Base-by-base conservation (phyloP, 2,329 filamentous ascomycete species). In the Diaporthe helianthi region DNA sequence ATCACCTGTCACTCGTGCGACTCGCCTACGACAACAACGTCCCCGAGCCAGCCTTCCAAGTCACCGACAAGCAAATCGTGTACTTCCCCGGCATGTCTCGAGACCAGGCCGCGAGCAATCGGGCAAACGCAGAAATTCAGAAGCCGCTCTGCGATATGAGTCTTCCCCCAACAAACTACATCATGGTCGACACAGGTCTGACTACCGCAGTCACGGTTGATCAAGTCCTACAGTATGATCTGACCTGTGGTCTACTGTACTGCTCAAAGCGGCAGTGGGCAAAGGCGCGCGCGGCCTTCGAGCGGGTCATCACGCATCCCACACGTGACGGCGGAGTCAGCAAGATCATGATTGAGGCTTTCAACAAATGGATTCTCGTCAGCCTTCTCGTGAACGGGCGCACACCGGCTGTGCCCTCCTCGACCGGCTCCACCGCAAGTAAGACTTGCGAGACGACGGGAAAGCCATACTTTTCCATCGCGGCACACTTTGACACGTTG, bases 341-440 rank as follows among this genome's bases (percentile, higher is more conserved):
- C 78, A 90, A 89, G 77, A 85, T 97, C 63, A 96, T 96, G 91
- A 84, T 92, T 4, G 93, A 97, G 73, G 93, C 93, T 7, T 95
- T 97, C 83, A 97, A 95, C 81, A 97, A 95, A 79, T 98, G 93
- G 92, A 78, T 97, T 10, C 82, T 99, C 19, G 86, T 94, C 12
- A 89, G 89, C 65, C 84, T 98, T 67, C 82, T 99, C 22, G 84
- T 87, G 8, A 82, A 89, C 65, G 94, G 94, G 73, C 87, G 84
- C 74, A 82, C 83, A 5, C 81, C 82, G 2, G 73, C 79, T 0
- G 76, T 88, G 12, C 92, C 92, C 0, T 82, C 84, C 47, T 86
- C 87, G 55, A 86, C 87, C 9, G 84, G 85, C 61, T 70, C 78
- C 2, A 78, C 80, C 24, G 85, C 88, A 1, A 81, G 86, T 71